Evolutionary conservation across 2,329 filamentous ascomycete species (phyloP).

Genomic region (Colletotrichum incanum): DNA sequence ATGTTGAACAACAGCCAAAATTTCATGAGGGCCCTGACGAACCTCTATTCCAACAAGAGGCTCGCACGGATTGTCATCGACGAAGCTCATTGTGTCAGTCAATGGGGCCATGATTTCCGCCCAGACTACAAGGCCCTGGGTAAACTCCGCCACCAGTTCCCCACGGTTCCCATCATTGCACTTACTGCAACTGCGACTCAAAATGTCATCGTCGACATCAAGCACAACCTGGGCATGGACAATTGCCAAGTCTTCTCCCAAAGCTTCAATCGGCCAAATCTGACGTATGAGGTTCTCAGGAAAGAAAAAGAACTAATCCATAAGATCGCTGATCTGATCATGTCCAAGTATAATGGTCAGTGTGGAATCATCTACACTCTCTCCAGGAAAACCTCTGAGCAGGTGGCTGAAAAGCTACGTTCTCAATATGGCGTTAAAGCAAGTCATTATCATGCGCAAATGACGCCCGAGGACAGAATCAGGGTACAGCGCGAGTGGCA

Average conservation of each 20-base stretch:
- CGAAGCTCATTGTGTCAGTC: slow-evolving; percentile 98
- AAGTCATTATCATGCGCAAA: slow-evolving; percentile 87
- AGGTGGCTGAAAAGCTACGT: slow-evolving; percentile 79
- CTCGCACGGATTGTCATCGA: slow-evolving; percentile 96
- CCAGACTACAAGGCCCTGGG: slow-evolving; percentile 95
- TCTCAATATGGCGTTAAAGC: slow-evolving; percentile 78
- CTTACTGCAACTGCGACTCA: slow-evolving; percentile 95
- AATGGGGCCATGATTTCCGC: slow-evolving; percentile 99
- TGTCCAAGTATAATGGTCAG: slow-evolving; percentile 76
- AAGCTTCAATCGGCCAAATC: slow-evolving; percentile 97
- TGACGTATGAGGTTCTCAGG: slow-evolving; percentile 86
- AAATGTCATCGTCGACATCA: slow-evolving; percentile 92
- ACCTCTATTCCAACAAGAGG: slow-evolving; percentile 78
- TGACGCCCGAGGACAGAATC: slow-evolving; percentile 78
- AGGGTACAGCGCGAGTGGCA: slow-evolving; percentile 88
- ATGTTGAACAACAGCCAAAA: slow-evolving; percentile 89
- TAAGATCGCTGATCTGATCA: slow-evolving; percentile 78
- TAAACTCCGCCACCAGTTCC: slow-evolving; percentile 79
- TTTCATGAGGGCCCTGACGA: slow-evolving; percentile 77
- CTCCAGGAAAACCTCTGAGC: slow-evolving; percentile 86
- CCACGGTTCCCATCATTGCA: slow-evolving; percentile 90
- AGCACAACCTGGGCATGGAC: slow-evolving; percentile 89
- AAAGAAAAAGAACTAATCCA: slow-evolving; percentile 66
- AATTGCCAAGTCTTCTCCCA: slow-evolving; percentile 86
- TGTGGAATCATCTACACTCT: slow-evolving; percentile 96